These are phyloP conservation scores for Lentinula raphanica DNA, from an alignment of 768 basidiomycete genomes.

Conservation along the genomic window DNA sequence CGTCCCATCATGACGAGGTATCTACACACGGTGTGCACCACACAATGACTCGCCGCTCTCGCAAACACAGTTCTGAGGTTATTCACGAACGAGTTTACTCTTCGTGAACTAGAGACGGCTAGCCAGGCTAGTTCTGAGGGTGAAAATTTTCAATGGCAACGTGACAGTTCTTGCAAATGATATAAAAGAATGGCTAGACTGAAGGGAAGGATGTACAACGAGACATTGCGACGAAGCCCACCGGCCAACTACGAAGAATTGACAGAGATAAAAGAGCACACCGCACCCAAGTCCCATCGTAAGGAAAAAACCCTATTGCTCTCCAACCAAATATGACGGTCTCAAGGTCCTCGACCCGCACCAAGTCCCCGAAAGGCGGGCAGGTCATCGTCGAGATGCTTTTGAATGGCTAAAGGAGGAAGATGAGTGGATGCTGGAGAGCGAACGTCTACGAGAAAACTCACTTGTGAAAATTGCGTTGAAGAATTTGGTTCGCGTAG, in stretches of 20 bases:
- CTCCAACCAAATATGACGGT: conserved; percentile 83
- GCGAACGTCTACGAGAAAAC: background rate
- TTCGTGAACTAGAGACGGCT: too few species aligned
- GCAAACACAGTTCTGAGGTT: too few species aligned
- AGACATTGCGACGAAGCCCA: conserved; percentile 85
- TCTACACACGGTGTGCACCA: too few species aligned
- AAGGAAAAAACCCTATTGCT: conserved; percentile 38
- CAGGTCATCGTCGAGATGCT: conserved; percentile 87
- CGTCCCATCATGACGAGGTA: too few species aligned
- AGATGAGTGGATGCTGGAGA: background rate
- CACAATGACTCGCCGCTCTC: too few species aligned
- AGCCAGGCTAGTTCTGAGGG: too few species aligned
- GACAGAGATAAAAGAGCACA: conserved; percentile 38
- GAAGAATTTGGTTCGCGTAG: background rate
- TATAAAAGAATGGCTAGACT: too few species aligned
- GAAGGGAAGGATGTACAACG: conserved; percentile 89
- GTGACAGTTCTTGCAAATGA: too few species aligned
- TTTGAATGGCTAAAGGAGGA: conserved; percentile 54
- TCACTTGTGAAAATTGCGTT: background rate
- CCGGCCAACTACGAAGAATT: conserved; percentile 60
- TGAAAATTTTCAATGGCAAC: too few species aligned
- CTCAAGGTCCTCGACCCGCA: conserved; percentile 81
- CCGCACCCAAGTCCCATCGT: conserved; percentile 90
- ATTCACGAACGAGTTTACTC: too few species aligned
- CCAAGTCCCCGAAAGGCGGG: conserved; percentile 59